Evolutionary conservation across 805 yeast species (phyloP), one percentile per base, ranked within the genome.

Genomic region (Nakazawaea ishiwadae): DNA sequence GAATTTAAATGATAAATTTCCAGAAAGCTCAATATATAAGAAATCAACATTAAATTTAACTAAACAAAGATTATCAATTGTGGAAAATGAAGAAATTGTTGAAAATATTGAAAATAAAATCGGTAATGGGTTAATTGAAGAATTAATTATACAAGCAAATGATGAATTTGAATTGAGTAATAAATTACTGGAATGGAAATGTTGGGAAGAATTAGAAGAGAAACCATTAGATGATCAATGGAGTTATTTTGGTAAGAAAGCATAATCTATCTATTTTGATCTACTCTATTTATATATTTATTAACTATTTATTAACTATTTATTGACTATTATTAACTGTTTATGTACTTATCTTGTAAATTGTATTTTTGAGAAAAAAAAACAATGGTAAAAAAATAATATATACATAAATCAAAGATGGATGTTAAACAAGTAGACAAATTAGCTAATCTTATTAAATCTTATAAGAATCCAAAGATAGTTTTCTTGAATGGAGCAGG

Each of bases 401-500:
- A 16, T 7, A 23, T n/a, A 20, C 17, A 21, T 24, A 5, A 5
- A 10, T 31, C 16, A 6, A 27, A 27, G 30, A 27, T 27, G 30
- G 30, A 28, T 28, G 8, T 9, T n/a, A 29, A 28, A 28, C 31
- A 20, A 20, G 28, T 40, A 16, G 39, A 40, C 4, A 32, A 33
- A 33, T 20, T 37, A 11, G 37, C 38, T 21, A n/a, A 36, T 15
- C n/a, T 41, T 12, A 41, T 41, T 37, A 35, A 35, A 24, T 35
- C 44, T 4, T 27, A 20, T 17, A 28, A 11, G 16, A 18, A 24
- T 4, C 35, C 53, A 4, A 73, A 75, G 48, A 73, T 82, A 5
- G 74, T 81, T 0, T 79, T 84, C 52, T 74, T 84, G 63, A 81
- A 81, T 7, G 99, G 99, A 1, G 99, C 99, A 0, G 99, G 99